Evolutionary conservation across 768 basidiomycete genomes (phyloP).

Genomic region (Epithele typhae): DNA sequence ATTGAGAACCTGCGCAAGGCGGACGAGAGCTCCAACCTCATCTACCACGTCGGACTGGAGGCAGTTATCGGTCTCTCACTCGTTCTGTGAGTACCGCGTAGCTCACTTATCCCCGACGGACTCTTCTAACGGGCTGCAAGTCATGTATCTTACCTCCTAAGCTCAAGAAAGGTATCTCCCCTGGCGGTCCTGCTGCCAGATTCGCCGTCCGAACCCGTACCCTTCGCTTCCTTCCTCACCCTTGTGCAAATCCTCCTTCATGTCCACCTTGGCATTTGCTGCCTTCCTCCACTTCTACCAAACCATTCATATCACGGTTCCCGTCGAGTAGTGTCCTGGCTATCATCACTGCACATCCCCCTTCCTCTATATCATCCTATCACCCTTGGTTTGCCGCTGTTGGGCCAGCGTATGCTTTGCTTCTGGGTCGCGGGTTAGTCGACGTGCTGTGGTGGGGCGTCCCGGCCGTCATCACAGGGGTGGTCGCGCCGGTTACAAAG

Average conservation of each 20-base stretch:
- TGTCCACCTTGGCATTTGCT: conserved; percentile 13
- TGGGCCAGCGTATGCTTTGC: conserved; percentile 16
- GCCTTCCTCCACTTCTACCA: conserved; percentile 9
- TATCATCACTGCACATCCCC: neutral
- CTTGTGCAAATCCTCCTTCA: conserved; percentile 18
- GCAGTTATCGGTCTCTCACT: conserved; percentile 17
- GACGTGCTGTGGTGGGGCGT: conserved; percentile 23
- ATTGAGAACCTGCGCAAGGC: conserved; percentile 18
- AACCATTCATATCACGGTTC: conserved; percentile 3
- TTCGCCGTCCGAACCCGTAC: conserved; percentile 5
- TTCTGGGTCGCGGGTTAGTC: conserved; percentile 10
- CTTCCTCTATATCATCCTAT: conserved; percentile 6
- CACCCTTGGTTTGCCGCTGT: conserved; percentile 8
- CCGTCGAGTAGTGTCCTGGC: neutral
- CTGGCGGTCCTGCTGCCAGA: conserved; percentile 16
- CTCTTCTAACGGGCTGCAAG: too few relatives aligned
- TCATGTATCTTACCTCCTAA: conserved; percentile 17
- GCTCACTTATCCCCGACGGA: too few relatives aligned
- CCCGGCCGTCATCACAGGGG: conserved; percentile 6
- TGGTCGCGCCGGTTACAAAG: conserved; percentile 13
- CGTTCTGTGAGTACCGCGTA: conserved; percentile 17
- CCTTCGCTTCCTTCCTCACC: conserved; percentile 11
- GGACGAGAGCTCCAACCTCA: conserved; percentile 11
- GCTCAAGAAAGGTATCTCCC: conserved; percentile 15
- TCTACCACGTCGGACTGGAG: conserved; percentile 15